Percentiles rank a stretch among this genome's conserved stretches.
phyloP scores from a whole-genome alignment of 225 moss, liverwort and hornwort genomes.

The Asterella californica region DNA sequence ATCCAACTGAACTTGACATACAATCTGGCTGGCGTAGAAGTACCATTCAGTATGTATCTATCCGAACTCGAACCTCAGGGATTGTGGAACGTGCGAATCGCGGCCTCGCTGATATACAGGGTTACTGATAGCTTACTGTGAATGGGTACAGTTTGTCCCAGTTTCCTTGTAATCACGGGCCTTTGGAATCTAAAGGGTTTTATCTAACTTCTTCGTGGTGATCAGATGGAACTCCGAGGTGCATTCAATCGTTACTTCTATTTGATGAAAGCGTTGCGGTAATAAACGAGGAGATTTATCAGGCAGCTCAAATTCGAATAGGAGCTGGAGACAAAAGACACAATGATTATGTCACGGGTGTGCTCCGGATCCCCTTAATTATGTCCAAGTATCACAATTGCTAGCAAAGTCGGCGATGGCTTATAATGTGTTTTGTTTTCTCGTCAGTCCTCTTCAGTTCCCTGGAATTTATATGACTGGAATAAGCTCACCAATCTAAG shows the following conservation, averaged over 20 bases:
- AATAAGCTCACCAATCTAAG: not conserved
- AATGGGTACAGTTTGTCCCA: not conserved
- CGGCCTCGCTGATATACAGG: too few species aligned
- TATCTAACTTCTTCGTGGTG: too few species aligned
- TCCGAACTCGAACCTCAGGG: not conserved
- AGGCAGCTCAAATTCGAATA: constrained; percentile 35
- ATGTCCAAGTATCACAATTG: not conserved
- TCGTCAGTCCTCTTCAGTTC: not conserved
- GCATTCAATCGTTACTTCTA: constrained; percentile 48
- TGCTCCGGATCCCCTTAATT: not conserved
- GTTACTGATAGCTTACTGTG: too few species aligned
- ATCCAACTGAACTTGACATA: not conserved
- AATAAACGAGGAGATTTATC: constrained; percentile 51
- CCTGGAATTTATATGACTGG: not conserved
- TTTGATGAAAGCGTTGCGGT: constrained; percentile 29
- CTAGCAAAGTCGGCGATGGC: not conserved
- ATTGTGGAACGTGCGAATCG: not conserved
- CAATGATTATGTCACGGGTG: constrained; percentile 54
- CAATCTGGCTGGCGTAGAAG: not conserved
- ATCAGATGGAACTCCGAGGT: constrained; percentile 48
- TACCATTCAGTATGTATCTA: constrained; percentile 1
- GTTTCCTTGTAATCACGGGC: not conserved
- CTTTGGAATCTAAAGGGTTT: not conserved
- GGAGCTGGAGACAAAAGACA: constrained; percentile 30
- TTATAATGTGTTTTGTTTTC: not conserved